phyloP scores from a whole-genome alignment of 1,284 basidiomycete genomes.

The Vanrija sp. region DNA sequence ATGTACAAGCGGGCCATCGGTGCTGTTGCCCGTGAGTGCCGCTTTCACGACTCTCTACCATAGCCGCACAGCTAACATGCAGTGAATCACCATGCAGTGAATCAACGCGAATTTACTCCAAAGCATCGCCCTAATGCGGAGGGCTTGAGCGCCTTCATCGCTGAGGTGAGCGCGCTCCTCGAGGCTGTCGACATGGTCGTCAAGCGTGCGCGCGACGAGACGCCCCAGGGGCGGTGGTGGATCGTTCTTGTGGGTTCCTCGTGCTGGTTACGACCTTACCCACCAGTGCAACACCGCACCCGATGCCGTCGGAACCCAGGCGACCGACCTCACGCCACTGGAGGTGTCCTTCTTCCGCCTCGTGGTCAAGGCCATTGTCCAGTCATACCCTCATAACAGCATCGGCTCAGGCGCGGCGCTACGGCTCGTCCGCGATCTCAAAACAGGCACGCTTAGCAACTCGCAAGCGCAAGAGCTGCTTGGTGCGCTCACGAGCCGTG shows the following conservation, averaged over 20 bases:
- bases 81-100: too few species aligned
- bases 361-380: slow-evolving; percentile 39
- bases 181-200: slow-evolving; percentile 35
- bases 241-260: slow-evolving; percentile 16
- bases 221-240: slow-evolving; percentile 24
- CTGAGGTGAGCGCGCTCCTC: slow-evolving; percentile 30
- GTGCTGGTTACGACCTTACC: slow-evolving; percentile 16
- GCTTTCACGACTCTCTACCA: neutral
- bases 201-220: slow-evolving; percentile 30
- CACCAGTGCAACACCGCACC: slow-evolving; percentile 34
- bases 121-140: slow-evolving; percentile 16
- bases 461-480: slow-evolving; percentile 32
- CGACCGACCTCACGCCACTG: slow-evolving; percentile 38
- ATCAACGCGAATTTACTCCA: slow-evolving; percentile 24
- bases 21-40: slow-evolving; percentile 22
- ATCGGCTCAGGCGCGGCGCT: slow-evolving; percentile 34
- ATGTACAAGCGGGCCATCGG: slow-evolving; percentile 40
- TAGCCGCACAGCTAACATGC: neutral
- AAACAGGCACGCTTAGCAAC: slow-evolving; percentile 9
- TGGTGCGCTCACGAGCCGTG: slow-evolving; percentile 32
- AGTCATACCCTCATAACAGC: slow-evolving; percentile 44
- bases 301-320: slow-evolving; percentile 28
- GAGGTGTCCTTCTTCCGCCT: slow-evolving; percentile 42
- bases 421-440: slow-evolving; percentile 17
- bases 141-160: slow-evolving; percentile 30